A percentile compares a stretch with the other conserved stretches of the same genome.
phyloP scores from a whole-genome alignment of 495 filamentous ascomycete species.

The Lepidopterella palustris region DNA sequence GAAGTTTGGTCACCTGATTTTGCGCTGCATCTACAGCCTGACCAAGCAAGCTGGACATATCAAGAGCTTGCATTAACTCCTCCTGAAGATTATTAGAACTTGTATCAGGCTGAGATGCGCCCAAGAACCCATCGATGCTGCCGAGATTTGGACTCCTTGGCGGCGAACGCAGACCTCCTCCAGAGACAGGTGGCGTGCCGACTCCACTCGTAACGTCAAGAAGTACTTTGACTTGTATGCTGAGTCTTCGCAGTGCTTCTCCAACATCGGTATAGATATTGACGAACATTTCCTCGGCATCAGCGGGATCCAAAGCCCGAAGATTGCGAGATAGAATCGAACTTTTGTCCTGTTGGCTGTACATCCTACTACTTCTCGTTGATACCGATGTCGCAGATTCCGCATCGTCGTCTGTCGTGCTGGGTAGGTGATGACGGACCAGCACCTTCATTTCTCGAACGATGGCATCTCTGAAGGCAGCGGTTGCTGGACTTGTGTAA shows the following conservation, averaged over 20 bases:
- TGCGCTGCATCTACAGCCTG: constrained; percentile 91
- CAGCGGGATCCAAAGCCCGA: constrained; percentile 71
- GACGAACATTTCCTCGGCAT: constrained; percentile 78
- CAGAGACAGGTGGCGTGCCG: constrained; percentile 31
- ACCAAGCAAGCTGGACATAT: constrained; percentile 89
- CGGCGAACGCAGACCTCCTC: constrained; percentile 22
- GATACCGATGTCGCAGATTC: constrained; percentile 85
- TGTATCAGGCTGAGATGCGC: not conserved
- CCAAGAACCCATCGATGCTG: constrained; percentile 24
- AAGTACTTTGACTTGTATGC: constrained; percentile 90
- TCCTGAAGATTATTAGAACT: constrained; percentile 49
- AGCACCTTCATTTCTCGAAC: constrained; percentile 80
- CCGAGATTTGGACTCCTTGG: constrained; percentile 24
- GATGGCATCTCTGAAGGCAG: constrained; percentile 79
- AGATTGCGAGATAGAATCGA: constrained; percentile 86
- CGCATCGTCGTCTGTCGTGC: constrained; percentile 85
- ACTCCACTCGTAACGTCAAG: constrained; percentile 86
- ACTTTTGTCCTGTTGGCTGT: constrained; percentile 82
- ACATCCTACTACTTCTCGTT: constrained; percentile 63
- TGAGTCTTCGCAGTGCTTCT: constrained; percentile 75
- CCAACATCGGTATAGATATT: constrained; percentile 81
- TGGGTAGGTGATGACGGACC: constrained; percentile 79
- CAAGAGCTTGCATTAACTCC: constrained; percentile 75
- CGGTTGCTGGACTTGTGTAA: constrained; percentile 69
- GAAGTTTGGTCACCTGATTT: constrained; percentile 81